Percentiles rank a stretch among this genome's conserved stretches.
Conservation (phyloP, 2,329 filamentous ascomycete genomes). For the Colletotrichum spaethianum region DNA sequence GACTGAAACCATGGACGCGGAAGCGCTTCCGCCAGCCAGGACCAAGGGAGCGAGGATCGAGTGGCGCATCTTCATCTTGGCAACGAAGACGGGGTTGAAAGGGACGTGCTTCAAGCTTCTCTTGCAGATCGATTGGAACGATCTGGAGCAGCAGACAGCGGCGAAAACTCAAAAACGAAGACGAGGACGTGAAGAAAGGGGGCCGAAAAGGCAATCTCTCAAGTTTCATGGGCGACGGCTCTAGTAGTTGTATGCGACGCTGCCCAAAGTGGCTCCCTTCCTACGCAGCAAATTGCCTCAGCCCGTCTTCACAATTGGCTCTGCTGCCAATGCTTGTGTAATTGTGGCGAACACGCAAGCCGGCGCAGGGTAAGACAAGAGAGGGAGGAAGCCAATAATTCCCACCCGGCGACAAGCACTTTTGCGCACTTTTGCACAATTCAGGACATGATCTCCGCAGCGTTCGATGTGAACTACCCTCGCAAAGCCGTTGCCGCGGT, state of each 20-base stretch:
- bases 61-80: conserved; percentile 20
- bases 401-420: neutral
- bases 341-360: neutral
- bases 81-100: conserved; percentile 4
- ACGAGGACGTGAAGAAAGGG: neutral
- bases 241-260: conserved; percentile 27
- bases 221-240: conserved; percentile 1
- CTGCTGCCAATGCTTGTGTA: too few relatives aligned
- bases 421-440: conserved; percentile 13
- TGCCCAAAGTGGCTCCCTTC: conserved; percentile 11
- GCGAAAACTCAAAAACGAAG: neutral
- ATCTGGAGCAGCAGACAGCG: neutral
- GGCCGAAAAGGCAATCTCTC: neutral
- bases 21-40: conserved; percentile 8
- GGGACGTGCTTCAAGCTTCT: conserved; percentile 5
- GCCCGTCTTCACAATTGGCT: neutral
- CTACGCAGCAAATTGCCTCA: neutral
- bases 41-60: conserved; percentile 24
- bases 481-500: conserved; percentile 4
- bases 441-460: conserved; percentile 18
- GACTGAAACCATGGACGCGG: neutral
- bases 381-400: neutral
- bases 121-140: neutral
- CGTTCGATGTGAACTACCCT: neutral
- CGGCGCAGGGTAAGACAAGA: neutral